Evolutionary conservation across 495 filamentous ascomycete species (phyloP).

Genomic region (Aspergillus heteromorphus): DNA sequence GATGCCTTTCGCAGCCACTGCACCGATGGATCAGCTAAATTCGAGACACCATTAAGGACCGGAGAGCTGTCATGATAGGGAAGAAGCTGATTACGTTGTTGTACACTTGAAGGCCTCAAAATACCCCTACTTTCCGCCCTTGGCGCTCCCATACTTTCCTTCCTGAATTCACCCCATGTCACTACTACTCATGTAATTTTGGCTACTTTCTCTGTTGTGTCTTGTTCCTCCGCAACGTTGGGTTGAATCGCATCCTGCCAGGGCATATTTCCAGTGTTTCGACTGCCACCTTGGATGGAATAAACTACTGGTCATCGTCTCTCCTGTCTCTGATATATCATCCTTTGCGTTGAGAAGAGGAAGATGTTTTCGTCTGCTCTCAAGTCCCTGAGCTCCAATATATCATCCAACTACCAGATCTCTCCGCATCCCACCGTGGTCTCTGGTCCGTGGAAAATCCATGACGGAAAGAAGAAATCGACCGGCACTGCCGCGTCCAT

Average conservation of each 20-base stretch:
- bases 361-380: constrained; percentile 85
- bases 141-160: background rate
- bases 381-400: constrained; percentile 89
- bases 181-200: background rate
- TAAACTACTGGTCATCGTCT: constrained; percentile 1
- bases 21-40: background rate
- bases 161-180: background rate
- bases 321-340: background rate
- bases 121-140: background rate
- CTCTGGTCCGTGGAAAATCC: constrained; percentile 94
- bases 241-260: constrained; percentile 3
- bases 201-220: background rate
- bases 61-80: background rate
- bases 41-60: background rate
- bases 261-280: constrained; percentile 2
- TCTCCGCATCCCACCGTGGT: constrained; percentile 61
- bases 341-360: background rate
- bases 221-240: background rate
- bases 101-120: background rate
- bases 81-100: background rate
- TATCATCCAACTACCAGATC: constrained; percentile 81
- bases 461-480: constrained; percentile 93
- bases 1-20: background rate
- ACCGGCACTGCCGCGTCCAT: constrained; percentile 83
- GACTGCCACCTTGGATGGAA: constrained; percentile 5